Base-by-base conservation (phyloP, 495 filamentous ascomycete genomes). In the Immersiella caudata region DNA sequence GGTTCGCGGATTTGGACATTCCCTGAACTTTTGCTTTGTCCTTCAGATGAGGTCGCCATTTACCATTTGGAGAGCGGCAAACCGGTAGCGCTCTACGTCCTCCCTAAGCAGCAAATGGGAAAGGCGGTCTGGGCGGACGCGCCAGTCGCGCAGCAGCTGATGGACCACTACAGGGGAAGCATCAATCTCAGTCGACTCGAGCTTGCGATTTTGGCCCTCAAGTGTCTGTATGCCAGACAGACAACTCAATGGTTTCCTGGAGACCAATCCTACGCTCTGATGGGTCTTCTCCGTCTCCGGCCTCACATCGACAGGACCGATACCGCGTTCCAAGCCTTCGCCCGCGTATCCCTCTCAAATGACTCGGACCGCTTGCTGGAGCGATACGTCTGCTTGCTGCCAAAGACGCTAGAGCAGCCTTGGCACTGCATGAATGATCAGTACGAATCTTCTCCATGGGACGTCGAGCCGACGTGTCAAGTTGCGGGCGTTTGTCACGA, bases 231-330 rank as follows among this genome's bases (percentile, higher is more conserved):
- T 16, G 27, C 46, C 55, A 59, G 68, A 2, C 0, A 68, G 20
- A 68, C 60, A 16, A 35, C 6, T 0, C 26, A 49, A 20, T 54
- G 46, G 22, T 35, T 46, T 2, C n/a, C 49, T 0, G 81, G 77
- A 2, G 83, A 85, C 58, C 71, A 76, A 12, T 68, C 77, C 16
- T 85, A 84, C 65, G 81, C 79, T 6, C 67, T 85, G 9, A 83
- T 82, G 80, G 79, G 80, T 2, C 76, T 85, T 20, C 60, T 72
- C 11, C 71, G 76, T 22, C 64, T 74, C 20, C 71, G 82, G 12
- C 80, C 78, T 0, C 52, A 65, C 21, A 71, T 77, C 25, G 75
- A 74, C 60, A 68, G 55, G 21, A 73, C 70, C 8, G 83, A 85
- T 60, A 74, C 68, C 1, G 66, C 56, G 2, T 84, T 82, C 67